Percentiles rank a stretch among this genome's conserved stretches.
Evolutionary conservation across 345 rosid genomes (phyloP).

Genomic region (Euphorbia peplus): DNA sequence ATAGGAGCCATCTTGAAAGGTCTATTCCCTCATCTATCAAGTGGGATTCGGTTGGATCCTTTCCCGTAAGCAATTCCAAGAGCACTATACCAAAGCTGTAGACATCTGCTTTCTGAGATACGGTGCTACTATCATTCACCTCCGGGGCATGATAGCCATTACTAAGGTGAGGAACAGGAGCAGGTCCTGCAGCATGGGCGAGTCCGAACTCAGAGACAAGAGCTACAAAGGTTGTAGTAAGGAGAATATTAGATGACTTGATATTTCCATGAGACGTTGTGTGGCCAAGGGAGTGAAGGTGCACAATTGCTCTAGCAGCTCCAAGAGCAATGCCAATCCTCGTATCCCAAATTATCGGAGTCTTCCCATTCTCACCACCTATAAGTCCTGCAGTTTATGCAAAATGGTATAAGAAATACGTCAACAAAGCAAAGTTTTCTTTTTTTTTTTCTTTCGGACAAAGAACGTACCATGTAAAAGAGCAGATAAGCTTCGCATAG

Average conservation of each 20-base stretch:
- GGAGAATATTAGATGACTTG: conserved; percentile 46
- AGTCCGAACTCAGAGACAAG: conserved; percentile 47
- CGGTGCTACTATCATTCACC: conserved; percentile 38
- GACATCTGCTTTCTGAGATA: conserved; percentile 48
- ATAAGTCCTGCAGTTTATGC: not conserved
- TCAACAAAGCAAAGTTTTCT: not conserved
- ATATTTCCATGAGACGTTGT: conserved; percentile 45
- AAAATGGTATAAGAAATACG: not conserved
- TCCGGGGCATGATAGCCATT: conserved; percentile 48
- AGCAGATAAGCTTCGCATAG: not conserved
- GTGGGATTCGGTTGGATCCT: conserved; percentile 37
- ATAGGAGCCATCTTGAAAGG: conserved; percentile 50
- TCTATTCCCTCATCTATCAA: conserved; percentile 44
- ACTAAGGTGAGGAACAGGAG: conserved; percentile 36
- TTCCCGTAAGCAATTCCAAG: conserved; percentile 42
- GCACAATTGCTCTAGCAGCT: not conserved
- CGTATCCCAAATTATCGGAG: not conserved
- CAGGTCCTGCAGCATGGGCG: conserved; percentile 30
- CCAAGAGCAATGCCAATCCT: not conserved
- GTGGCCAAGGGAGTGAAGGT: conserved; percentile 35
- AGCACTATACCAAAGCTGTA: conserved; percentile 47
- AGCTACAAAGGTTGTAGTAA: conserved; percentile 37
- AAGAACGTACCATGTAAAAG: conserved; percentile 18
- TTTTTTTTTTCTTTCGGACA: too few relatives aligned
- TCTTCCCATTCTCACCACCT: not conserved